phyloP scores from a whole-genome alignment of 169 alveolate species.

The Eimeria sp. region DNA sequence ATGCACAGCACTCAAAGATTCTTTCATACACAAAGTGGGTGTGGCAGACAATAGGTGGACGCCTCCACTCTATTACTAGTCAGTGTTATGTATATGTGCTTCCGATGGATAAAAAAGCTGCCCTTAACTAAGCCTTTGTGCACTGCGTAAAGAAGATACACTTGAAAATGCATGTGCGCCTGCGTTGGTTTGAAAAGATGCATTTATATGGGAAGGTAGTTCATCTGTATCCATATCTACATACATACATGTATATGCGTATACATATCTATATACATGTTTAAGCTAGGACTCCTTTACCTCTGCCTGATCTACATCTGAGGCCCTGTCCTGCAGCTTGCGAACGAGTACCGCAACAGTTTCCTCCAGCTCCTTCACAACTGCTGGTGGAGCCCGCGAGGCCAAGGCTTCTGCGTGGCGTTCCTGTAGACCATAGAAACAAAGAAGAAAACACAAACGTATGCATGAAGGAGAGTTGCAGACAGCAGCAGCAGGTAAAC shows the following conservation, averaged over 20 bases:
- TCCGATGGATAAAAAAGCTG: background rate
- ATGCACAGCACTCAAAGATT: background rate
- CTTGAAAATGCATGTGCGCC: background rate
- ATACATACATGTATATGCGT: too few relatives aligned
- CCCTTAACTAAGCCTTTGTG: background rate
- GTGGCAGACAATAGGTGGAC: too few relatives aligned
- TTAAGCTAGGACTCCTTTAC: background rate
- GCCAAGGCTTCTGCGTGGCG: slow-evolving; percentile 42
- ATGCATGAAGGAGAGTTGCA: background rate
- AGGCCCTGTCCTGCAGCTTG: slow-evolving; percentile 37
- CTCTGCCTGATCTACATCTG: slow-evolving; percentile 5
- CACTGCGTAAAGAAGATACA: background rate
- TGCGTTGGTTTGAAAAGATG: background rate
- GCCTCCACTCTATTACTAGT: background rate
- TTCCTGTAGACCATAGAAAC: background rate
- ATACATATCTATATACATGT: too few relatives aligned
- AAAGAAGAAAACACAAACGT: background rate
- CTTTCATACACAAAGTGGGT: background rate
- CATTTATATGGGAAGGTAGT: background rate
- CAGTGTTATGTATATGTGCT: background rate
- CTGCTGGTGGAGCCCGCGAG: slow-evolving; percentile 23
- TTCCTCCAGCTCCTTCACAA: slow-evolving; percentile 32
- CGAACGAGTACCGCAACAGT: slow-evolving; percentile 6
- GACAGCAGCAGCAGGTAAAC: background rate
- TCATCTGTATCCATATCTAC: too few relatives aligned